A percentile compares a stretch with the other conserved stretches of the same genome.
Evolutionary conservation across 306 rosid species (phyloP).

Genomic region (Alnus glutinosa): DNA sequence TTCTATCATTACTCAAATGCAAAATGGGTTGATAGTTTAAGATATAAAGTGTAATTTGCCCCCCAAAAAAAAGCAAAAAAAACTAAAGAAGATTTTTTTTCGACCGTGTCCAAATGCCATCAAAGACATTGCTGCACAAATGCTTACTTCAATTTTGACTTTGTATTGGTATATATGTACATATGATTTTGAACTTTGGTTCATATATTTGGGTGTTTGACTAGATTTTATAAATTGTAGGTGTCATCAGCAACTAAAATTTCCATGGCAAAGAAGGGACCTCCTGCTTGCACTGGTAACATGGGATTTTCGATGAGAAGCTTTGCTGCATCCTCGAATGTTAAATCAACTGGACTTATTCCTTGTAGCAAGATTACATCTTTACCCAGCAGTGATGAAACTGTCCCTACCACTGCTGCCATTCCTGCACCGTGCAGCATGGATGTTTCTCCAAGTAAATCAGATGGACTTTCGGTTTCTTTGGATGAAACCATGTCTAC

Average conservation of each 20-base stretch:
- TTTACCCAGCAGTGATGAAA: conserved; percentile 36
- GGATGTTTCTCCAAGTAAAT: conserved; percentile 81
- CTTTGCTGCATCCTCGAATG: conserved; percentile 31
- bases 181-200: neutral
- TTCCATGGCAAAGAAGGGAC: conserved; percentile 66
- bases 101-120: neutral
- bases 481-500: conserved; percentile 85
- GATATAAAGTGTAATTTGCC: too few species aligned
- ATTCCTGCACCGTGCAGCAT: conserved; percentile 37
- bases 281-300: conserved; percentile 29
- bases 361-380: conserved; percentile 41
- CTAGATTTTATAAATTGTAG: conserved; percentile 35
- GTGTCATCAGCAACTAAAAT: conserved; percentile 58
- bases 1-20: too few species aligned
- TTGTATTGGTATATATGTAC: neutral
- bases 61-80: too few species aligned
- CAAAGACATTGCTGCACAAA: neutral
- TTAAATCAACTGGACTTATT: conserved; percentile 44
- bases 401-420: conserved; percentile 24
- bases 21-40: too few species aligned
- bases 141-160: neutral
- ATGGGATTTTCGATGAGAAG: conserved; percentile 31
- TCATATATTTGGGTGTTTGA: neutral
- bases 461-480: conserved; percentile 75
- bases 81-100: too few species aligned